Evolutionary conservation across 2,329 filamentous ascomycete species (phyloP).

Genomic region (Trichoderma aggressivum): DNA sequence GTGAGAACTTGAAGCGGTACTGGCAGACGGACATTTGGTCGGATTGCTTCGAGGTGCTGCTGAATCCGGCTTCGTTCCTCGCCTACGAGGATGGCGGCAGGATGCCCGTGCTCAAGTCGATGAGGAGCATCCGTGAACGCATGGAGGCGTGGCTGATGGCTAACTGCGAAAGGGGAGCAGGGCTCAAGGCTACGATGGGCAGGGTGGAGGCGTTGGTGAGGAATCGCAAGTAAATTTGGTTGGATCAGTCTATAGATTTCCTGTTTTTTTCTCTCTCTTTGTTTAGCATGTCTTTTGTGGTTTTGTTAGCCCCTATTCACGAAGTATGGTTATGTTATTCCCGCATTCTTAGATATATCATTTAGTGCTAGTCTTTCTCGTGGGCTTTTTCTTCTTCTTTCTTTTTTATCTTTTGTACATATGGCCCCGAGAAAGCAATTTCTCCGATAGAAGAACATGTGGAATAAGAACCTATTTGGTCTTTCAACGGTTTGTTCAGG

Average conservation of each 20-base stretch:
- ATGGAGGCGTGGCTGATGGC: constrained; percentile 83
- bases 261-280: neutral
- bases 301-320: neutral
- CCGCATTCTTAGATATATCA: neutral
- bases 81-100: constrained; percentile 60
- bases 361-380: neutral
- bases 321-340: neutral
- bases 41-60: constrained; percentile 75
- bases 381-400: too few relatives aligned
- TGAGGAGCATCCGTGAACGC: constrained; percentile 65
- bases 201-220: constrained; percentile 56
- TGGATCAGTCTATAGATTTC: neutral
- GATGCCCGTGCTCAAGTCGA: constrained; percentile 70
- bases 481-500: neutral
- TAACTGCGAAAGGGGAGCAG: constrained; percentile 76
- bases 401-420: too few relatives aligned
- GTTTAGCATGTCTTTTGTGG: neutral
- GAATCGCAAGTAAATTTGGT: constrained; percentile 30
- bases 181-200: constrained; percentile 67
- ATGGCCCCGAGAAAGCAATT: neutral
- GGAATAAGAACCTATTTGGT: neutral
- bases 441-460: neutral
- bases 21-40: constrained; percentile 94
- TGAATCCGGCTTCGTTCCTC: constrained; percentile 74
- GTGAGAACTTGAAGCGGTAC: constrained; percentile 85